Evolutionary conservation across 78 protist species (phyloP), one percentile per base, ranked within the genome.

Genomic region (Dictyostelium purpureum): DNA sequence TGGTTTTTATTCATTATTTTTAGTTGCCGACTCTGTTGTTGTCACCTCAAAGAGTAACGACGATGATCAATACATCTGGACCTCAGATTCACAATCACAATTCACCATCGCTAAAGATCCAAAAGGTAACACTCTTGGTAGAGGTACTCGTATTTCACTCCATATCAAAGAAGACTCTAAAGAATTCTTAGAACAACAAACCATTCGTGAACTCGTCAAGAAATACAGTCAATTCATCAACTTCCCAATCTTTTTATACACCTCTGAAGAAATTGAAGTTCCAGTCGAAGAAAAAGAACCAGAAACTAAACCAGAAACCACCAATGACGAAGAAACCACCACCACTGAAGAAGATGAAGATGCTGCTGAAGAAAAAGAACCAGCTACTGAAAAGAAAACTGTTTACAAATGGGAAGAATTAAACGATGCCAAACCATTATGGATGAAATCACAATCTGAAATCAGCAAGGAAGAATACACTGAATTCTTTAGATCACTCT

Each of bases 1-100:
- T 54, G 99, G 99, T 35, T 99, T 99, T 96, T 99, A 99, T 96
- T 98, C 99, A n/a, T 96, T 97, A 11, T 99, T 96, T 96, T 95
- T 99, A 49, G 99, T 99, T 57, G 99, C 99, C 37, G 99, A 99
- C 79, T 4, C 6, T 5, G 99, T 99, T 35, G 83, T 74, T 31
- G 99, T 99, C 18, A 61, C 89, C 61, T 74, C 99, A 79, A 98
- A 98, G 97, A 2, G 59, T 93, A 97, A 98, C 82, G 98, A 97
- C 38, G 97, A 95, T 42, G 96, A 93, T 42, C 99, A 98, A 95
- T 75, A 94, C 70, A 77, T 98, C 74, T 99, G 99, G 99, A 90
- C 93, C 82, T 96, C 98, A 16, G 85, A 92, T 52, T 98, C 99
- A 26, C 90, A 96, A 40, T 73, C 67, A 37, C 35, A 70, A 70